phyloP scores from a whole-genome alignment of 2,329 filamentous ascomycete species.

The Epichloe brachyelytri region DNA sequence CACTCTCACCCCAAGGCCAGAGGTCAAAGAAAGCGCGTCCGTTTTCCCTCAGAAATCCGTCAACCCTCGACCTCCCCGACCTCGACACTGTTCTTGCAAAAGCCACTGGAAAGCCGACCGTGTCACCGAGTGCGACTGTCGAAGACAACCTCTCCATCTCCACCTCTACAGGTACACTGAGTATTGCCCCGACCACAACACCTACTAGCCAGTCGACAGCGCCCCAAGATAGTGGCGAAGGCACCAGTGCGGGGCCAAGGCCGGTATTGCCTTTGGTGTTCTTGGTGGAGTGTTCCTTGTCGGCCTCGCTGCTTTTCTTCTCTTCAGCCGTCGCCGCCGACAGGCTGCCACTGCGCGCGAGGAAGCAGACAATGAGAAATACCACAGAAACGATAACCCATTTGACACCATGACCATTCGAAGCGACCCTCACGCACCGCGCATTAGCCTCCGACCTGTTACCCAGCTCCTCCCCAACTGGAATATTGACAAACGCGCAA shows the following conservation, averaged over 20 bases:
- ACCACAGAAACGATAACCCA: slow-evolving; percentile 21
- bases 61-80: slow-evolving; percentile 12
- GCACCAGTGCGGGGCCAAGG: slow-evolving; percentile 40
- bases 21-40: slow-evolving; percentile 8
- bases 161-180: slow-evolving; percentile 8
- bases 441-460: slow-evolving; percentile 70
- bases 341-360: slow-evolving; percentile 36
- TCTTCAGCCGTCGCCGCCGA: slow-evolving; percentile 59
- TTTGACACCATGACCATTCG: slow-evolving; percentile 6
- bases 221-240: slow-evolving; percentile 4
- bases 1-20: too few relatives aligned
- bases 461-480: slow-evolving; percentile 67
- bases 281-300: slow-evolving; percentile 55
- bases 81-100: slow-evolving; percentile 18
- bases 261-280: slow-evolving; percentile 75
- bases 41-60: slow-evolving; percentile 14
- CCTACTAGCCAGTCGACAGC: slow-evolving; percentile 7
- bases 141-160: slow-evolving; percentile 5
- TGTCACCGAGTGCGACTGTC: slow-evolving; percentile 4
- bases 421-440: slow-evolving; percentile 48
- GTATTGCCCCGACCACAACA: slow-evolving; percentile 12
- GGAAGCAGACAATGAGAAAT: slow-evolving; percentile 52
- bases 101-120: slow-evolving; percentile 14
- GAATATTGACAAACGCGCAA: slow-evolving; percentile 34
- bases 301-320: slow-evolving; percentile 55